Percentiles rank a stretch among this genome's conserved stretches.
Conservation (phyloP, 1,284 basidiomycete genomes). For the Cutaneotrichosporon mucoides region DNA sequence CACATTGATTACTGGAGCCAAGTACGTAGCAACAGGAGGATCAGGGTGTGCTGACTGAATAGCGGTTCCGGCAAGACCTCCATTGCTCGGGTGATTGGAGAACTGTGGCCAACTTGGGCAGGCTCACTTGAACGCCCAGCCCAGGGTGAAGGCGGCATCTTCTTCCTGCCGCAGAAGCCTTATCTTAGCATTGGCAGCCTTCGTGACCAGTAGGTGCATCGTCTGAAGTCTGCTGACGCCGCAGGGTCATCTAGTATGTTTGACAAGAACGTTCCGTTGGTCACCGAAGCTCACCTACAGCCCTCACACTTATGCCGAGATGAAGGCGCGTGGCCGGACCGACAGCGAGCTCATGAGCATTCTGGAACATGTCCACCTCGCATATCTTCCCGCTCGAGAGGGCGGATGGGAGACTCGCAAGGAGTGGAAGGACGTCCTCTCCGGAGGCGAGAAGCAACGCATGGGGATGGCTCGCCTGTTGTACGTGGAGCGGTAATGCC, state of each 20-base stretch:
- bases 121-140: conserved; percentile 51
- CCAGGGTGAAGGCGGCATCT: conserved; percentile 58
- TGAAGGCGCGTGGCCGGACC: conserved; percentile 61
- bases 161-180: conserved; percentile 87
- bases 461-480: conserved; percentile 57
- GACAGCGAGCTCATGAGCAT: conserved; percentile 68
- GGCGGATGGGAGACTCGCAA: conserved; percentile 86
- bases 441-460: conserved; percentile 89
- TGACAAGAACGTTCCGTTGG: background rate
- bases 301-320: conserved; percentile 76
- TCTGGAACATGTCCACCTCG: conserved; percentile 73
- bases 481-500: conserved; percentile 20
- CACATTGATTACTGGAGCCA: conserved; percentile 84
- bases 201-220: conserved; percentile 67
- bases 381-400: conserved; percentile 79
- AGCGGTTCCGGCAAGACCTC: conserved; percentile 93
- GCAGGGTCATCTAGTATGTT: conserved; percentile 44
- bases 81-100: conserved; percentile 82
- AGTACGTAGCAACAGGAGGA: conserved; percentile 31
- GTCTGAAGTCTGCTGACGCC: background rate
- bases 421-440: conserved; percentile 90
- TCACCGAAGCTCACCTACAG: conserved; percentile 53
- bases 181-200: conserved; percentile 85
- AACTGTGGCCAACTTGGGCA: conserved; percentile 68
- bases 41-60: conserved; percentile 4